A percentile compares a stretch with the other conserved stretches of the same genome.
Evolutionary conservation across 2,329 filamentous ascomycete genomes (phyloP).

Genomic region (Plectosphaerella plurivora): DNA sequence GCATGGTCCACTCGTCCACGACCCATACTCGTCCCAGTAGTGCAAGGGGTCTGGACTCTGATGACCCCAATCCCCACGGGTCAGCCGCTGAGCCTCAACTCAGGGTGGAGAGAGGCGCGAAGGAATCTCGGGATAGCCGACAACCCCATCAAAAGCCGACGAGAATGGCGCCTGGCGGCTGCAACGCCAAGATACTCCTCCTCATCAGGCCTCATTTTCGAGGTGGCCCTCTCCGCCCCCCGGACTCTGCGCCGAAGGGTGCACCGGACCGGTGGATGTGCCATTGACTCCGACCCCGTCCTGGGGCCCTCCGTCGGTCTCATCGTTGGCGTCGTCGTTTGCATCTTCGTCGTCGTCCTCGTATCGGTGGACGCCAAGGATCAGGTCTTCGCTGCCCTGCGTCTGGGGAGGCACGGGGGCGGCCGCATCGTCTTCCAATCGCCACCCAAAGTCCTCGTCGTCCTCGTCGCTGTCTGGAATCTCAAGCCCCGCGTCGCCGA

Average conservation of each 20-base stretch:
- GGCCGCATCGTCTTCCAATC: slow-evolving; percentile 59
- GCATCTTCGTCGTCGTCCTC: slow-evolving; percentile 36
- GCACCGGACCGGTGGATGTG: slow-evolving; percentile 9
- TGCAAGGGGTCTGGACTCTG: no score
- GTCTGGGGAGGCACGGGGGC: slow-evolving; percentile 62
- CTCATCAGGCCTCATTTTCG: no score
- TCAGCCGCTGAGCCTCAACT: no score
- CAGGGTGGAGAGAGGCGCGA: no score
- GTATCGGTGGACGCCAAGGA: slow-evolving; percentile 37
- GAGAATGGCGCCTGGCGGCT: no score
- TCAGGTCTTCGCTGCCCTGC: slow-evolving; percentile 62
- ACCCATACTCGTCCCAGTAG: no score
- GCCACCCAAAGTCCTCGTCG: slow-evolving; percentile 71
- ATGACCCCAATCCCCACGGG: no score
- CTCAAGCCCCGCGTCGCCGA: slow-evolving; percentile 55
- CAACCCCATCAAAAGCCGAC: no score
- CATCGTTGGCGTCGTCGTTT: slow-evolving; percentile 19
- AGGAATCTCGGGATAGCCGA: no score
- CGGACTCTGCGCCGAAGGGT: slow-evolving; percentile 9
- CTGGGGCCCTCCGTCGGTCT: slow-evolving; percentile 12
- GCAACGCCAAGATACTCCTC: no score
- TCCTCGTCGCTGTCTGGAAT: slow-evolving; percentile 57
- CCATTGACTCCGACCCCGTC: slow-evolving; percentile 4
- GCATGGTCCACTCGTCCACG: no score
- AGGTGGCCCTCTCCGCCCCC: not conserved